A percentile compares a stretch with the other conserved stretches of the same genome.
phyloP scores from a whole-genome alignment of 2,329 filamentous ascomycete species.

The Stemphylium beticola region DNA sequence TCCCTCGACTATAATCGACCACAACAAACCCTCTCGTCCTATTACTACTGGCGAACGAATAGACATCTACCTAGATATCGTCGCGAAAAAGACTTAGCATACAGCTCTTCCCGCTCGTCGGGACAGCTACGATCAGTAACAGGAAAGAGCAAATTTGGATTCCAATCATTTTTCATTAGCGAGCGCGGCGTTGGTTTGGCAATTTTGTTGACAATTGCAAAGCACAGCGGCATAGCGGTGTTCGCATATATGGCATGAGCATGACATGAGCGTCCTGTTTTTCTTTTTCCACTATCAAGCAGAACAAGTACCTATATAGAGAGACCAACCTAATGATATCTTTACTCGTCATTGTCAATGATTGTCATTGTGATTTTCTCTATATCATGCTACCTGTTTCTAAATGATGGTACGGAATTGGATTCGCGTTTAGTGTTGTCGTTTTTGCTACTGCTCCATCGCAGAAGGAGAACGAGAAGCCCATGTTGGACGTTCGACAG shows the following conservation, averaged over 20 bases:
- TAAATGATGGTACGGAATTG: too few relatives aligned
- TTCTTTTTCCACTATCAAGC: neutral
- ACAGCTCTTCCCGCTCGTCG: neutral
- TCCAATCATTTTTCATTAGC: slow-evolving; percentile 7
- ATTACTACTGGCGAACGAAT: neutral
- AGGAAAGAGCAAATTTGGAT: slow-evolving; percentile 1
- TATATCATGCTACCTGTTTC: too few relatives aligned
- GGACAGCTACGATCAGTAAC: neutral
- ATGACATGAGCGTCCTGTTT: neutral
- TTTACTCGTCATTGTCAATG: neutral
- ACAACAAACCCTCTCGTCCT: neutral
- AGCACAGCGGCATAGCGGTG: slow-evolving; percentile 1
- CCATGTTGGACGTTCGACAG: too few relatives aligned
- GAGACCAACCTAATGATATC: slow-evolving; percentile 4
- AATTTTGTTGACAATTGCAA: slow-evolving; percentile 4
- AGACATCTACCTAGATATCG: neutral
- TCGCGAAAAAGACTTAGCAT: neutral
- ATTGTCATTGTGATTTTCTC: neutral
- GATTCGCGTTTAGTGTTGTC: too few relatives aligned
- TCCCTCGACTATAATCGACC: neutral
- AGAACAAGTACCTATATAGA: slow-evolving; percentile 1
- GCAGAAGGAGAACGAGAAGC: too few relatives aligned
- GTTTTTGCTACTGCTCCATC: too few relatives aligned
- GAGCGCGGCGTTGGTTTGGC: slow-evolving; percentile 25
- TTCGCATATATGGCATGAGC: neutral